Percentiles rank a stretch among this genome's conserved stretches.
Conservation (phyloP, 345 rosid genomes). For the Geranium rotundifolium region DNA sequence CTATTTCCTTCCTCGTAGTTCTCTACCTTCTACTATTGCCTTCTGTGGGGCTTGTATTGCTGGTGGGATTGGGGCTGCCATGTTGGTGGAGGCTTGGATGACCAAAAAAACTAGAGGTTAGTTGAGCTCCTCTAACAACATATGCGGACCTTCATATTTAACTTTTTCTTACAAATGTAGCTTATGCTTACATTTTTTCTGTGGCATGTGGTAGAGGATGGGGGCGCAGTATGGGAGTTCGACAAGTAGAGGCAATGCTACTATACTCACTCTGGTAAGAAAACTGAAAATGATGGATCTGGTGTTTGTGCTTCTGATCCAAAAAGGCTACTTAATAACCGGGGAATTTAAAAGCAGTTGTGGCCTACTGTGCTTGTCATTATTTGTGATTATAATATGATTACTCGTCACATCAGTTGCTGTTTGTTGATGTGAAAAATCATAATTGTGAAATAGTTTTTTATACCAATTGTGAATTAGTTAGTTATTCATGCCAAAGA, state of each 20-base stretch:
- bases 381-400: too few species aligned
- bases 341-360: too few species aligned
- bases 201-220: conserved; percentile 35
- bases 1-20: conserved; percentile 75
- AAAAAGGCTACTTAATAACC: too few species aligned
- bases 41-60: conserved; percentile 73
- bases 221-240: conserved; percentile 50
- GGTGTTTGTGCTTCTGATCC: too few species aligned
- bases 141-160: not conserved
- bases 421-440: too few species aligned
- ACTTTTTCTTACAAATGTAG: not conserved
- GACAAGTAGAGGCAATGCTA: conserved; percentile 25
- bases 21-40: conserved; percentile 46
- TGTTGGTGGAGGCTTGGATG: conserved; percentile 80
- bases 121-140: not conserved
- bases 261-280: too few species aligned
- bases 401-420: too few species aligned
- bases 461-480: too few species aligned
- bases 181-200: conserved; percentile 3
- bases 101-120: conserved; percentile 71
- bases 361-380: too few species aligned
- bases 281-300: too few species aligned
- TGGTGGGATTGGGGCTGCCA: conserved; percentile 84
- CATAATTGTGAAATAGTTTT: too few species aligned
- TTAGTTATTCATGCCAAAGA: too few species aligned